Evolutionary conservation across 345 rosid genomes (phyloP).

Genomic region (Toxicodendron radicans): DNA sequence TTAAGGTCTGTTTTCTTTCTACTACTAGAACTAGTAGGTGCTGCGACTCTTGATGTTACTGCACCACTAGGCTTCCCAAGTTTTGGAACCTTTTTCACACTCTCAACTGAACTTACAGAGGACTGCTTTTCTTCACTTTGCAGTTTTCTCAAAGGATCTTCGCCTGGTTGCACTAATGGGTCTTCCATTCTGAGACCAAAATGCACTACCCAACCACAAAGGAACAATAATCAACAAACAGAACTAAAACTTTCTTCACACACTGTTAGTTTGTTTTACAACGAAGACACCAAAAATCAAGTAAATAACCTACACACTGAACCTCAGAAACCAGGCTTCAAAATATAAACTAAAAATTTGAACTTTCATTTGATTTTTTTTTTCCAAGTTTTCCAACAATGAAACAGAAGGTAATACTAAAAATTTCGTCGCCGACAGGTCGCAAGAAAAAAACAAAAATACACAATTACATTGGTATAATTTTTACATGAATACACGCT

Average conservation of each 20-base stretch:
- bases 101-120: slow-evolving; percentile 39
- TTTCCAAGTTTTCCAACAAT: background rate
- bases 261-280: background rate
- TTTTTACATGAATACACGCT: slow-evolving; percentile 4
- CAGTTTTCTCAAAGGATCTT: slow-evolving; percentile 34
- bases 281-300: background rate
- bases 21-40: slow-evolving; percentile 40
- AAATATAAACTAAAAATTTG: no score
- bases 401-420: background rate
- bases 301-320: background rate
- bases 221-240: slow-evolving; percentile 19
- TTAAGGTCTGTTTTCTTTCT: slow-evolving; percentile 55
- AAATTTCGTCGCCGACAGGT: background rate
- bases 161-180: slow-evolving; percentile 34
- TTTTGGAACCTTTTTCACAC: slow-evolving; percentile 34
- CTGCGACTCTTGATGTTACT: slow-evolving; percentile 40
- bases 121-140: slow-evolving; percentile 36
- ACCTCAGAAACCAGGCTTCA: background rate
- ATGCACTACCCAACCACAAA: slow-evolving; percentile 29
- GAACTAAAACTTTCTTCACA: background rate
- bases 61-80: slow-evolving; percentile 41
- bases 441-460: background rate
- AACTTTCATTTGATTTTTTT: background rate
- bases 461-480: slow-evolving; percentile 5
- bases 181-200: slow-evolving; percentile 58